A percentile compares a stretch with the other conserved stretches of the same genome.
Conservation (phyloP, 768 basidiomycete genomes). For the Termitomyces sp. region DNA sequence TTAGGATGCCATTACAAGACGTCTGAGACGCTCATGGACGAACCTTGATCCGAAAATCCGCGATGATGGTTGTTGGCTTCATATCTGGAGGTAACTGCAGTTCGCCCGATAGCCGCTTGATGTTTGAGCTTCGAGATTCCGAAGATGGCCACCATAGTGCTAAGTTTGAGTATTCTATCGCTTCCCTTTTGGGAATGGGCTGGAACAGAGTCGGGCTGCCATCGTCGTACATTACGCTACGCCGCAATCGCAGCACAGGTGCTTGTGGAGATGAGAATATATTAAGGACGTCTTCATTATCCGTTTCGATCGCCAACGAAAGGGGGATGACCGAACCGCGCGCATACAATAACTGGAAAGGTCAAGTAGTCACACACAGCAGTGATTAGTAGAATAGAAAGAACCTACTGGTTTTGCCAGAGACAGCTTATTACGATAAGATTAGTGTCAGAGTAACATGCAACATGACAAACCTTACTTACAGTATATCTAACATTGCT, state of each 20-base stretch:
- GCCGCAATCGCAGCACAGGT: conserved; percentile 26
- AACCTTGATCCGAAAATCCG: conserved; percentile 33
- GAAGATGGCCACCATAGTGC: conserved; percentile 29
- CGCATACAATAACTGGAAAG: conserved; percentile 32
- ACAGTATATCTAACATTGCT: conserved; percentile 28
- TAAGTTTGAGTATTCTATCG: conserved; percentile 20
- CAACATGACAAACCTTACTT: conserved; percentile 11
- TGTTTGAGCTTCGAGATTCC: conserved; percentile 7
- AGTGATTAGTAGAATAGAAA: background rate
- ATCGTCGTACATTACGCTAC: conserved; percentile 18
- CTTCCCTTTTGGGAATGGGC: conserved; percentile 17
- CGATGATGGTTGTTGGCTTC: conserved; percentile 32
- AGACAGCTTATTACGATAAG: conserved; percentile 22
- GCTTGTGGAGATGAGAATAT: conserved; percentile 26
- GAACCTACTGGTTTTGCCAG: conserved; percentile 33
- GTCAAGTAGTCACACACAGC: background rate
- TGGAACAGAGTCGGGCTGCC: background rate
- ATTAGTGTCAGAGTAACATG: background rate
- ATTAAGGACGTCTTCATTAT: conserved; percentile 29
- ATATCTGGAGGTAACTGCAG: conserved; percentile 27
- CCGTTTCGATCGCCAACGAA: conserved; percentile 23
- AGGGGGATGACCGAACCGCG: conserved; percentile 35
- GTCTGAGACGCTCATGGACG: background rate
- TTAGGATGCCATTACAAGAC: background rate
- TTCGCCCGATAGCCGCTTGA: conserved; percentile 27